Base-by-base conservation (phyloP, 2,329 filamentous ascomycete genomes). In the Penicillium sp. region DNA sequence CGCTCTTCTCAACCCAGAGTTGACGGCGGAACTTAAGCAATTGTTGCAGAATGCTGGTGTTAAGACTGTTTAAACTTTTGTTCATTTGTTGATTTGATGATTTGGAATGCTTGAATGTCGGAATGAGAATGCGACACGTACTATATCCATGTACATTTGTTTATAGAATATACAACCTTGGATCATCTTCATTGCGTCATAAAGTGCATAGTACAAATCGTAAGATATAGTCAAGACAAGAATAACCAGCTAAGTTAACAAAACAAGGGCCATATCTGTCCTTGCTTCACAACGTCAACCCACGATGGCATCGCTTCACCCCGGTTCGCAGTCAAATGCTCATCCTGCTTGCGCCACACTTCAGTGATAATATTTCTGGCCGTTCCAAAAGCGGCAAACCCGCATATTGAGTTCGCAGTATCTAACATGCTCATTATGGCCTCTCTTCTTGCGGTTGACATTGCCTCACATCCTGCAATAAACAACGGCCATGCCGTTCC, bases 21-120 rank as follows among this genome's bases (percentile, higher is more conserved):
- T 66, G 52, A 65, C 61, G 57, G 66, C 62, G 2, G 74, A 78
- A 64, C 55, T 79, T 24, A 73, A 71, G 55, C 58, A 55, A 13
- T 44, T 76, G 35, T 59, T 81, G 26, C 67, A 72, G 56, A 62
- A 72, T 59, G 76, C 77, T 29, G 77, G 76, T 14, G 68, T 78
- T 2, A 65, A 73, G 55, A 66, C 68, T 53, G 55, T 71, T 55
- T 69, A 57, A 51, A 11, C 4, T 10, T 46, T 13, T 29, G 20
- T 8, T 20, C 16, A 18, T 44, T 3, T 29, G 20, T 8, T 20
- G 7, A 18, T 44, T 2, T 29, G 11, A 37, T 37, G 32, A 22
- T n/a, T 32, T 40, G 20, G 8, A 14, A 34, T 50, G 31, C 2
- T 26, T 51, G 5, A 40, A 32, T n/a, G 29, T 16, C 24, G 44